Evolutionary conservation across 208 protist genomes (phyloP), one percentile per base, ranked within the genome.

Genomic region (Trypanosoma conorhini): DNA sequence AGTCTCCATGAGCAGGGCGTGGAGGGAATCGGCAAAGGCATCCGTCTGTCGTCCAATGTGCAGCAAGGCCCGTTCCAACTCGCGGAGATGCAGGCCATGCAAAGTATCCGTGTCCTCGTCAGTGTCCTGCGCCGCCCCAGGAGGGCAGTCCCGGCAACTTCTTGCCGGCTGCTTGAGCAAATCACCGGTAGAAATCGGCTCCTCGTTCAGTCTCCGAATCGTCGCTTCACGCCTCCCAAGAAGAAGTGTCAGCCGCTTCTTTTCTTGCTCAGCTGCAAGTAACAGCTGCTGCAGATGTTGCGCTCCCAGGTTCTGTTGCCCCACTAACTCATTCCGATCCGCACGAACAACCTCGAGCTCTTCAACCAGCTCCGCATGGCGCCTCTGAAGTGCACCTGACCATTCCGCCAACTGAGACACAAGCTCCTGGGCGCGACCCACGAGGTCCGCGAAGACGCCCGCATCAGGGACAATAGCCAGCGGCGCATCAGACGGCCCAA

Each of bases 301-400:
- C 51, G 88, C 72, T 28, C 79, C 68, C 10, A 86, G 70, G 28
- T 77, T 82, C 70, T 92, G 83, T 55, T 75, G 74, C 3, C 83
- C 83, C 24, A 92, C 79, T 22, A 92, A 64, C 66, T 88, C 87
- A 62, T 89, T 90, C 35, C 87, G 73, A 57, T 92, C 87, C 17
- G 73, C 74, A 4, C 87, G 87, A 48, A 92, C 87, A 54, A 92
- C 83, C 26, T 82, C 69, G 17, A 92, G 77, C 77, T 90, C 82
- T 44, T 86, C 84, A 40, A 46, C 38, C 15, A 86, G 44, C 40
- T 81, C 87, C 0, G 78, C 62, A 57, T 77, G 59, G 12, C 67
- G 79, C 33, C 66, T 17, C 12, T 55, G 62, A 26, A 69, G 35
- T 19, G 51, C n/a, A 50, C 35, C 38, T 24, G 31, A n/a, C 35